A percentile compares a stretch with the other conserved stretches of the same genome.
Evolutionary conservation across 2,329 filamentous ascomycete genomes (phyloP).

Genomic region (Neoscytalidium dimidiatum): DNA sequence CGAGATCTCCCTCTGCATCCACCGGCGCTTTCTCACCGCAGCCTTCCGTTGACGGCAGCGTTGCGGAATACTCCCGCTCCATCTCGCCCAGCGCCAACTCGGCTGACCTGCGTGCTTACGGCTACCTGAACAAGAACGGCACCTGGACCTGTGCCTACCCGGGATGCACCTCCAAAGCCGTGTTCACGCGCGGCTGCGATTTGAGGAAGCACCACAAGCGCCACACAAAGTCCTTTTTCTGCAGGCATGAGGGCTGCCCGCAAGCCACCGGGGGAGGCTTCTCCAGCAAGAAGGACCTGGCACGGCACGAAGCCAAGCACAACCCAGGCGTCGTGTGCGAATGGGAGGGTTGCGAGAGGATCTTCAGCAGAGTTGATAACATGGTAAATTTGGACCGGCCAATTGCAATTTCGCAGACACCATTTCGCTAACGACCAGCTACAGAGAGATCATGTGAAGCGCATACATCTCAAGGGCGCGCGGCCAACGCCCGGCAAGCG

Average conservation of each 20-base stretch:
- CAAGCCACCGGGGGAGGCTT: slow-evolving; percentile 60
- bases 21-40: slow-evolving; percentile 18
- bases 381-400: slow-evolving; percentile 48
- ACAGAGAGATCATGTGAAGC: slow-evolving; percentile 43
- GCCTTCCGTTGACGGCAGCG: slow-evolving; percentile 18
- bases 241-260: slow-evolving; percentile 59
- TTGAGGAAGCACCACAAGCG: slow-evolving; percentile 64
- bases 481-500: slow-evolving; percentile 18
- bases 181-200: slow-evolving; percentile 62
- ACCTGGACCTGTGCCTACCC: slow-evolving; percentile 62
- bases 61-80: slow-evolving; percentile 33
- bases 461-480: slow-evolving; percentile 39
- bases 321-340: slow-evolving; percentile 62
- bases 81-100: slow-evolving; percentile 37
- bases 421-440: not conserved
- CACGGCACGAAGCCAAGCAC: slow-evolving; percentile 64
- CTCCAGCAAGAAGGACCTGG: slow-evolving; percentile 64
- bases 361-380: slow-evolving; percentile 64
- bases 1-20: slow-evolving; percentile 16
- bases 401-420: not conserved
- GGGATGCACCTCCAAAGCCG: slow-evolving; percentile 59
- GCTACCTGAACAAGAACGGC: slow-evolving; percentile 47
- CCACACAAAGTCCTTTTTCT: slow-evolving; percentile 63
- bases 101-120: slow-evolving; percentile 43
- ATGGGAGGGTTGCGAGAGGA: slow-evolving; percentile 57